Percentiles rank a stretch among this genome's conserved stretches.
phyloP scores from a whole-genome alignment of 1,284 basidiomycete species.

The Ceratobasidium theobromae region DNA sequence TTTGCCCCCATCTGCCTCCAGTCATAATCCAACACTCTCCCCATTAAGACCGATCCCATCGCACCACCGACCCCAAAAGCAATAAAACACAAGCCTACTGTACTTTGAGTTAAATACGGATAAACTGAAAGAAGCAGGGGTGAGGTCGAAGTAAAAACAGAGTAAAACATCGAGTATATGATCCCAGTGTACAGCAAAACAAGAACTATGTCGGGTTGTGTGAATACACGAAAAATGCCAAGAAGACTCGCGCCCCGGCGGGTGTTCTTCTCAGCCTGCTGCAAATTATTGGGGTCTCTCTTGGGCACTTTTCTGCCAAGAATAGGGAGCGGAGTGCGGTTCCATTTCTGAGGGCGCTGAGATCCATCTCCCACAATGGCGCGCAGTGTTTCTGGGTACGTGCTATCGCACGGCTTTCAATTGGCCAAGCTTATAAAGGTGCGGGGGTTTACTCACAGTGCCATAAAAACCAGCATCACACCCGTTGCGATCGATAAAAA shows the following conservation, averaged over 20 bases:
- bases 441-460: too few relatives aligned
- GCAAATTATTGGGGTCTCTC: not conserved
- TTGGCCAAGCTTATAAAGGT: too few relatives aligned
- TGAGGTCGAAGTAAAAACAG: constrained; percentile 64
- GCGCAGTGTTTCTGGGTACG: constrained; percentile 65
- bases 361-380: constrained; percentile 44
- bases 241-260: constrained; percentile 33
- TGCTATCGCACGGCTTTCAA: constrained; percentile 40
- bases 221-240: constrained; percentile 54
- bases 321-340: constrained; percentile 43
- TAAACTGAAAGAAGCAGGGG: constrained; percentile 61
- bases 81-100: constrained; percentile 70
- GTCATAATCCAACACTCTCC: constrained; percentile 39
- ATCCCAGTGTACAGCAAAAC: constrained; percentile 62
- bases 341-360: constrained; percentile 37
- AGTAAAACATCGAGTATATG: constrained; percentile 63
- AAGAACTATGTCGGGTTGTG: constrained; percentile 60
- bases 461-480: constrained; percentile 54
- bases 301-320: constrained; percentile 32
- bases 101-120: constrained; percentile 60
- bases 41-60: constrained; percentile 39
- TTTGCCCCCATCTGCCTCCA: constrained; percentile 35
- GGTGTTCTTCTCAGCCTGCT: not conserved
- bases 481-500: constrained; percentile 66
- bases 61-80: constrained; percentile 52